Evolutionary conservation across 2,329 filamentous ascomycete genomes (phyloP).

Genomic region (Sporothrix mexicana): DNA sequence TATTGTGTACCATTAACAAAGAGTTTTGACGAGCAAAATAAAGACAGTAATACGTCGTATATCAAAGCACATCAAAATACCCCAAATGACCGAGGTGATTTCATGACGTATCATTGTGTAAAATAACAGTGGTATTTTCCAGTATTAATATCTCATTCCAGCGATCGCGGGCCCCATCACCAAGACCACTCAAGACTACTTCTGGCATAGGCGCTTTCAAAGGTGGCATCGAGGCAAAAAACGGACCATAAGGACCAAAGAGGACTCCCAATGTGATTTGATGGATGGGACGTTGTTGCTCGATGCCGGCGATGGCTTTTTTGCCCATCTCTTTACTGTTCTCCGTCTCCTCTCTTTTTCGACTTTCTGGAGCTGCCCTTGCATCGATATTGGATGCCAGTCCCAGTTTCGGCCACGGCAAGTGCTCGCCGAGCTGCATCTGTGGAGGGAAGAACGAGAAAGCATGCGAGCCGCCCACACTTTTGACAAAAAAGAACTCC

Average conservation of each 20-base stretch:
- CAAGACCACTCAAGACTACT: background rate
- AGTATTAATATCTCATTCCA: constrained; percentile 7
- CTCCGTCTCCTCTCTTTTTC: background rate
- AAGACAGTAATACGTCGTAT: too few species aligned
- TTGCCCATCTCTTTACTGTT: too few species aligned
- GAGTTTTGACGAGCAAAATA: too few species aligned
- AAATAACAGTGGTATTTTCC: constrained; percentile 23
- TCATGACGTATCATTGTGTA: constrained; percentile 22
- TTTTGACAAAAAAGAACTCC: too few species aligned
- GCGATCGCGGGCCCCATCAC: background rate
- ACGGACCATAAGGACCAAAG: background rate
- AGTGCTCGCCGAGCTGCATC: background rate
- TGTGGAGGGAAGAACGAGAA: too few species aligned
- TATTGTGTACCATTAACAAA: background rate
- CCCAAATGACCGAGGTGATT: background rate
- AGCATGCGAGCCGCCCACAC: background rate
- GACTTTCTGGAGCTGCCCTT: constrained; percentile 4
- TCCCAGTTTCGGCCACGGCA: constrained; percentile 11
- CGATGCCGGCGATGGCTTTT: background rate
- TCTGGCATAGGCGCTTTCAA: constrained; percentile 2
- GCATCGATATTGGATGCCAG: background rate
- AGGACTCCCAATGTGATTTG: background rate
- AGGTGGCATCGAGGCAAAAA: background rate
- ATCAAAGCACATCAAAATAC: too few species aligned
- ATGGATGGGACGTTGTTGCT: background rate